A percentile compares a stretch with the other conserved stretches of the same genome.
phyloP scores from a whole-genome alignment of 805 yeast species.

The Yamadazyma kitorensis region DNA sequence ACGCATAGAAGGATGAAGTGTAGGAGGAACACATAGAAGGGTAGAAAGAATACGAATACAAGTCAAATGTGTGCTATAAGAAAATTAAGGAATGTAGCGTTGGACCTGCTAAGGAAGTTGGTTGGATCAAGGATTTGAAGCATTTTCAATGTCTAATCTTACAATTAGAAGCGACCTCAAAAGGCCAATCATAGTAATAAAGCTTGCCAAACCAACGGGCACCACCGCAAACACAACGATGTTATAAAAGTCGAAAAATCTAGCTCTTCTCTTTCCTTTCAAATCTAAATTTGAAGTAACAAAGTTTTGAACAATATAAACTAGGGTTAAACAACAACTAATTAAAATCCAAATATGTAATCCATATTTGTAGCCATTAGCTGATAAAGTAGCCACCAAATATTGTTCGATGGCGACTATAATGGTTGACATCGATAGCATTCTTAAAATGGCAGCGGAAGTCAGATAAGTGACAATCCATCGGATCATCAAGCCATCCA shows the following conservation, averaged over 20 bases:
- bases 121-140: neutral
- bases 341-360: conserved; percentile 90
- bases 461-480: conserved; percentile 92
- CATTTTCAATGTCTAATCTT: conserved; percentile 54
- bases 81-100: neutral
- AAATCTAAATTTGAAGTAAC: conserved; percentile 72
- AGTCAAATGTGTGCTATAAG: too few species aligned
- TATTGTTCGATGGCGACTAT: conserved; percentile 69
- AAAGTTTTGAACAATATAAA: conserved; percentile 83
- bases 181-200: conserved; percentile 84
- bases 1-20: too few species aligned
- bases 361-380: conserved; percentile 69
- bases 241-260: conserved; percentile 83
- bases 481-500: conserved; percentile 87
- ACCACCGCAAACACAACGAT: conserved; percentile 95
- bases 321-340: conserved; percentile 77
- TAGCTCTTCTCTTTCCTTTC: conserved; percentile 43
- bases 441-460: conserved; percentile 83
- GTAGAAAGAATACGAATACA: too few species aligned
- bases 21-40: too few species aligned
- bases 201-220: conserved; percentile 95
- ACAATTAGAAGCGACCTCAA: conserved; percentile 72
- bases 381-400: conserved; percentile 57
- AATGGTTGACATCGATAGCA: conserved; percentile 77
- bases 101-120: neutral